These are phyloP conservation scores for Terana coerulea DNA, from an alignment of 768 basidiomycete species.

Conservation along the genomic window DNA sequence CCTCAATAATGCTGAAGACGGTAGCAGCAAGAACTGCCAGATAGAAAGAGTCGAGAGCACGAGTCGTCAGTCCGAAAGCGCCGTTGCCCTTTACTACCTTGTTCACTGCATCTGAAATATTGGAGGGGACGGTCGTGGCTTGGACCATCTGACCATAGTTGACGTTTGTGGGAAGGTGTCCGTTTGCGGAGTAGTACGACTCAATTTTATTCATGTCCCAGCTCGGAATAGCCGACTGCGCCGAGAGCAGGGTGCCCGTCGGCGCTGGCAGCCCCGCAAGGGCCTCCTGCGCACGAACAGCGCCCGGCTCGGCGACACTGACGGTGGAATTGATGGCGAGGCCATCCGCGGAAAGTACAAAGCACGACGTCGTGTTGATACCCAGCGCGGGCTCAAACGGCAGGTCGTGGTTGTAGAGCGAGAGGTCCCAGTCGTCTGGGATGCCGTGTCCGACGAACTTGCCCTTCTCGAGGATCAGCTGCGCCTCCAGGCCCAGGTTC, in stretches of 20 bases:
- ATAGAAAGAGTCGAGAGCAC: too few relatives aligned
- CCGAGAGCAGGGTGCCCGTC: constrained; percentile 7
- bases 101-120: constrained; percentile 3
- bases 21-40: too few relatives aligned
- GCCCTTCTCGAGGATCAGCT: constrained; percentile 3
- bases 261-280: constrained; percentile 1
- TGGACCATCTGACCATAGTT: constrained; percentile 11
- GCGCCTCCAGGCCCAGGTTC: neutral
- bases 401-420: neutral
- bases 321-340: neutral
- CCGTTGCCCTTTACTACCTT: neutral
- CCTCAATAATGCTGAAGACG: too few relatives aligned
- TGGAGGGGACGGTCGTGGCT: constrained; percentile 1
- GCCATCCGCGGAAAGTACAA: constrained; percentile 4
- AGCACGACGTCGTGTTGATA: neutral
- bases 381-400: constrained; percentile 4
- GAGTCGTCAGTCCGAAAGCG: too few relatives aligned
- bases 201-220: constrained; percentile 12
- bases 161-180: constrained; percentile 9
- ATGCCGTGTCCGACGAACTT: neutral
- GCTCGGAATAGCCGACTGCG: constrained; percentile 6
- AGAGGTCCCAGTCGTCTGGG: neutral
- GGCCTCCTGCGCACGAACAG: neutral
- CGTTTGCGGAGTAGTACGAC: constrained; percentile 11
- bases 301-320: neutral